These are phyloP conservation scores for Neurospora sp. DNA, from an alignment of 495 filamentous ascomycete species.

Conservation along the genomic window DNA sequence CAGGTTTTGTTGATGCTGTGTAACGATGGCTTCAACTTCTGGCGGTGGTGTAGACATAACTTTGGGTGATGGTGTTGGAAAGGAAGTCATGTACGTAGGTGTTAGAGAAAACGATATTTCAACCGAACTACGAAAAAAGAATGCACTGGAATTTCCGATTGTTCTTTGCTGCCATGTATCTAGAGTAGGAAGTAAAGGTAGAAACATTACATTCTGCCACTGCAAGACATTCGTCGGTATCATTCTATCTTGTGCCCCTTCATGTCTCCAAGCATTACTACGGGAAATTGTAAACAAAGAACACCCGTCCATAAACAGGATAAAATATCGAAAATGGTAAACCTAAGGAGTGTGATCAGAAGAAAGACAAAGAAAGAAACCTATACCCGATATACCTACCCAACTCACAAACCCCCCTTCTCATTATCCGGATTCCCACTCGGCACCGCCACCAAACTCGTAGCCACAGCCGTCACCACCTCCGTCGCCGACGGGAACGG, in stretches of 20 bases:
- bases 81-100: neutral
- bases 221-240: neutral
- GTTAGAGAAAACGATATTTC: too few species aligned
- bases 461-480: neutral
- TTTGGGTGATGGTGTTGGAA: too few species aligned
- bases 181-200: neutral
- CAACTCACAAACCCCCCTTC: neutral
- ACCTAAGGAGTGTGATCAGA: neutral
- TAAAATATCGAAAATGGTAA: neutral
- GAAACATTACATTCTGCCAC: neutral
- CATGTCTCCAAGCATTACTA: neutral
- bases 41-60: neutral
- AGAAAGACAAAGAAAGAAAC: neutral
- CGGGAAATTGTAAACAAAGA: neutral
- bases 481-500: neutral
- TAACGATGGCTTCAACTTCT: neutral
- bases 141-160: neutral
- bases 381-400: neutral
- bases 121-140: too few species aligned
- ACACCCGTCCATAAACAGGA: neutral
- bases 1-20: neutral
- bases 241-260: neutral
- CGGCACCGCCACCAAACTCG: neutral
- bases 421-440: neutral
- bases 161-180: neutral